Conservation (phyloP, 2,329 filamentous ascomycete genomes). For the Cadophora sp. region DNA sequence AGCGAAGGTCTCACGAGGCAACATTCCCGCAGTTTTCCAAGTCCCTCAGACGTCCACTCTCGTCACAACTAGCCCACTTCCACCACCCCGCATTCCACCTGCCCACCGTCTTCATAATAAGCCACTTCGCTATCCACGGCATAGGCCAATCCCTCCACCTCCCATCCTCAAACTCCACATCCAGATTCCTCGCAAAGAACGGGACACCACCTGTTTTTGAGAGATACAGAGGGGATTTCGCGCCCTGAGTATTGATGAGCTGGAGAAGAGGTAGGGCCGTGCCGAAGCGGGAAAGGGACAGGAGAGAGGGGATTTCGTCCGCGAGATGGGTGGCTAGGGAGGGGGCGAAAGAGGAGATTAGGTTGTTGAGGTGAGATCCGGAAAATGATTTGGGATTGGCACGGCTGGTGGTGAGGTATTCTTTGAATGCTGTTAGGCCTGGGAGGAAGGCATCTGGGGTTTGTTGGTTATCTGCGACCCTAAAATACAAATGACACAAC, state of each 20-base stretch:
- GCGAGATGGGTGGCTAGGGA: constrained; percentile 46
- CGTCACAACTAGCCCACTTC: constrained; percentile 32
- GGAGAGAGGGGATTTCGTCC: constrained; percentile 49
- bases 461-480: no score
- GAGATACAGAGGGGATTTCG: constrained; percentile 23
- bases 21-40: no score
- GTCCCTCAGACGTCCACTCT: constrained; percentile 24
- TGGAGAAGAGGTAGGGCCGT: constrained; percentile 21
- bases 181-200: constrained; percentile 33
- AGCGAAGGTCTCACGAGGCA: no score
- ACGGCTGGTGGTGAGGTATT: constrained; percentile 20
- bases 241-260: constrained; percentile 20
- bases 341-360: constrained; percentile 47
- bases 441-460: constrained; percentile 28
- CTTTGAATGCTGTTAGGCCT: constrained; percentile 24
- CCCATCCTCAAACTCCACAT: constrained; percentile 31
- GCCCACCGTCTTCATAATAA: constrained; percentile 25
- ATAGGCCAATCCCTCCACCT: constrained; percentile 31
- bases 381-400: constrained; percentile 18
- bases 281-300: constrained; percentile 32
- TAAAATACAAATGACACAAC: no score
- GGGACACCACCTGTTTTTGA: constrained; percentile 26
- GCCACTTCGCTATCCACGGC: constrained; percentile 23
- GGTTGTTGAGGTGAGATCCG: not conserved
- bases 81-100: constrained; percentile 28